Percentiles rank a stretch among this genome's conserved stretches.
These are phyloP conservation scores for Capsicum pubescens DNA, from an alignment of 257 asterid species.

Conservation along the genomic window DNA sequence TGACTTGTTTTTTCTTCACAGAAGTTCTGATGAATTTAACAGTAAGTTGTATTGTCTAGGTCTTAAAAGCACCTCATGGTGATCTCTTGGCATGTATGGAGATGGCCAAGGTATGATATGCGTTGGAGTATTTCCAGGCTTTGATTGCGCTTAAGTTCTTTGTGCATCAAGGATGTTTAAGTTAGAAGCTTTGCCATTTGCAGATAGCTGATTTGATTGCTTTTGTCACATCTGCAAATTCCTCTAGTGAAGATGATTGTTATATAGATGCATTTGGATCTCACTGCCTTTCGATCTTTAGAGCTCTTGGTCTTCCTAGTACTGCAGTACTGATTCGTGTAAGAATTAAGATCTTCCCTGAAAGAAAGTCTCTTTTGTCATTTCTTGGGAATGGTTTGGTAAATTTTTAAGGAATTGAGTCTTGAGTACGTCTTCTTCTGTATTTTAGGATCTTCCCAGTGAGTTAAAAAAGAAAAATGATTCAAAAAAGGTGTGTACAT, in stretches of 20 bases:
- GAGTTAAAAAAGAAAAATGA: constrained; percentile 71
- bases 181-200: constrained; percentile 26
- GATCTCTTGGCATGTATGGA: constrained; percentile 90
- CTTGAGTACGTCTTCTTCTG: constrained; percentile 22
- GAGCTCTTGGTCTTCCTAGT: constrained; percentile 92
- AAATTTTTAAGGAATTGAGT: background rate
- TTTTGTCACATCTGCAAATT: constrained; percentile 85
- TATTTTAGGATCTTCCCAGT: constrained; percentile 72
- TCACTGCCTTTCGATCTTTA: constrained; percentile 85
- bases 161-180: constrained; percentile 4
- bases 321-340: constrained; percentile 91
- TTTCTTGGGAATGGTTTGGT: constrained; percentile 19
- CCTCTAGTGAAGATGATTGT: constrained; percentile 53
- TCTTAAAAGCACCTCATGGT: constrained; percentile 89
- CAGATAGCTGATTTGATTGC: constrained; percentile 98
- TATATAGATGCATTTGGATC: constrained; percentile 91
- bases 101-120: constrained; percentile 86
- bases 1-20: background rate
- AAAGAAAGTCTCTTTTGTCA: background rate
- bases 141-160: background rate
- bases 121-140: background rate
- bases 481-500: constrained; percentile 65
- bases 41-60: constrained; percentile 49
- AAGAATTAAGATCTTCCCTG: constrained; percentile 36
- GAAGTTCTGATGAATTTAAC: constrained; percentile 26